phyloP scores from a whole-genome alignment of 805 yeast species.

The Pichia cephalocereana region DNA sequence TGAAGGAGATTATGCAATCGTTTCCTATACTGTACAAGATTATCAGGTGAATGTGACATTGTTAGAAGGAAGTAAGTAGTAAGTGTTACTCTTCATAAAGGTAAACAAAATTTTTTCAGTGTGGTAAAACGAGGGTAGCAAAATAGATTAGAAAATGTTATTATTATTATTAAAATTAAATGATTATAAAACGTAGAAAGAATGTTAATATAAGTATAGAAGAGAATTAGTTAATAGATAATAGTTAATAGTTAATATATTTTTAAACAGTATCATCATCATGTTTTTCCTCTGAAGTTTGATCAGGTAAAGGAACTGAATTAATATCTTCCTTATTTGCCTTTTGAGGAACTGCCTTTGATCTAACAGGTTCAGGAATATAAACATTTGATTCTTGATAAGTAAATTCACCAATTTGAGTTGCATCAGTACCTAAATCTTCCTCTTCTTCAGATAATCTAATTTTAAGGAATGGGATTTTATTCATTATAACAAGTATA shows the following conservation, averaged over 20 bases:
- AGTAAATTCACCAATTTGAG: conserved; percentile 87
- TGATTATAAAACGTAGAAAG: too few species aligned
- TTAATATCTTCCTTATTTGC: conserved; percentile 17
- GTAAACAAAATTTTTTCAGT: too few species aligned
- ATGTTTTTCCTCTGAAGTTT: conserved; percentile 17
- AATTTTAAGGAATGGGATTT: conserved; percentile 70
- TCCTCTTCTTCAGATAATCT: conserved; percentile 85
- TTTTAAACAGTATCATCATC: not conserved
- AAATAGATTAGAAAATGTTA: too few species aligned
- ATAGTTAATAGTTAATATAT: too few species aligned
- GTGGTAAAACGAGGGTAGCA: too few species aligned
- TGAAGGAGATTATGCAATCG: conserved; percentile 1
- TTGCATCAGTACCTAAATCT: conserved; percentile 76
- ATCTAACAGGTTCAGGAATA: conserved; percentile 72
- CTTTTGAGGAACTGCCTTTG: conserved; percentile 14
- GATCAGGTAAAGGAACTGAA: conserved; percentile 21
- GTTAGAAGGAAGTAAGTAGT: too few species aligned
- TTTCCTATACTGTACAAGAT: conserved; percentile 1
- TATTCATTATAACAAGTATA: conserved; percentile 57
- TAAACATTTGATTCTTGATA: conserved; percentile 56
- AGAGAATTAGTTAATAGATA: too few species aligned
- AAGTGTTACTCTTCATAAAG: too few species aligned
- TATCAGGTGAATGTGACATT: not conserved
- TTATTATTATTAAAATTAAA: too few species aligned
- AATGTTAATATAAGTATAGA: too few species aligned